These are phyloP conservation scores for Xylaria sp. DNA, from an alignment of 495 filamentous ascomycete species.

Conservation along the genomic window DNA sequence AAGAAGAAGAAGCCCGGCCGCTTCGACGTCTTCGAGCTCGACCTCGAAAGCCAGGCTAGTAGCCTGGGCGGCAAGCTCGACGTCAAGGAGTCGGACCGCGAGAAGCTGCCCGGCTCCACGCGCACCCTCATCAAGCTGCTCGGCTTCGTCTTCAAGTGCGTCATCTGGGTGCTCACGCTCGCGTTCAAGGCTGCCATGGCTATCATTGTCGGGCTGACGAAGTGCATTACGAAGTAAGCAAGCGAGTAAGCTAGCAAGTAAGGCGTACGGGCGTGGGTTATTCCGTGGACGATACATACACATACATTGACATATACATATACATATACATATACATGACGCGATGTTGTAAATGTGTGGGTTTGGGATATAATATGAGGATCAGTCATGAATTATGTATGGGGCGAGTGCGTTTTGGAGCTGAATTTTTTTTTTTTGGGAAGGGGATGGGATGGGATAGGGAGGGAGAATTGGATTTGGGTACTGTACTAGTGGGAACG, in stretches of 20 bases:
- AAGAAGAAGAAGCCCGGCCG: constrained; percentile 44
- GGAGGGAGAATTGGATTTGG: background rate
- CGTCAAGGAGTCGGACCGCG: constrained; percentile 43
- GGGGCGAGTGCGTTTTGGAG: no score
- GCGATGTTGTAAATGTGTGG: background rate
- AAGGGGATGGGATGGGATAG: no score
- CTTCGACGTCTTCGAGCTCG: constrained; percentile 62
- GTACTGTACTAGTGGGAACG: background rate
- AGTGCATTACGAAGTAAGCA: constrained; percentile 45
- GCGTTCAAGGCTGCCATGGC: constrained; percentile 51
- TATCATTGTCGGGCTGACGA: constrained; percentile 46
- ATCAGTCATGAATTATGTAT: no score
- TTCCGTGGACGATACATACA: no score
- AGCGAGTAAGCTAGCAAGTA: no score
- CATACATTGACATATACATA: no score
- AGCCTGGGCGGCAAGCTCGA: constrained; percentile 48
- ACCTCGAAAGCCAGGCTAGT: constrained; percentile 60
- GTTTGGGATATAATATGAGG: constrained; percentile 11
- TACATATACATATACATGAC: background rate
- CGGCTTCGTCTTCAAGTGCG: constrained; percentile 51
- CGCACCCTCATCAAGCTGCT: constrained; percentile 49
- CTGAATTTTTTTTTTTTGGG: no score
- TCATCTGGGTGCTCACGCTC: constrained; percentile 56
- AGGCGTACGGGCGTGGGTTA: no score
- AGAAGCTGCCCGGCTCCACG: constrained; percentile 49